These are phyloP conservation scores for Cylindrodendrum hubeiense DNA, from an alignment of 2,329 filamentous ascomycete species.

Conservation along the genomic window DNA sequence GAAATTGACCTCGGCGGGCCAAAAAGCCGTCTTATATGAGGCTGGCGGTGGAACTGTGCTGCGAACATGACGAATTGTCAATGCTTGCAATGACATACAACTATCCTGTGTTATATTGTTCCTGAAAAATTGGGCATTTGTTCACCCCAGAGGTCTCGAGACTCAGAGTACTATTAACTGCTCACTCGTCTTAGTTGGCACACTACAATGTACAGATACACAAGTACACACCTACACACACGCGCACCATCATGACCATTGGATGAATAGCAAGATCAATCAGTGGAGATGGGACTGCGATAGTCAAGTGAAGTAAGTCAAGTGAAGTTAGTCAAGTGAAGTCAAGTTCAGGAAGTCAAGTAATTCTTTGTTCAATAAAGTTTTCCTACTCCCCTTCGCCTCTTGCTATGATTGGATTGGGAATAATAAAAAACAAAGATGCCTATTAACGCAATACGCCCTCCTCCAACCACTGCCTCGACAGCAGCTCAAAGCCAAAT, in stretches of 20 bases:
- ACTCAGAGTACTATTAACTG: background rate
- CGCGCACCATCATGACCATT: too few relatives aligned
- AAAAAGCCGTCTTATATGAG: background rate
- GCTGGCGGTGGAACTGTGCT: background rate
- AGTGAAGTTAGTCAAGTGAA: too few relatives aligned
- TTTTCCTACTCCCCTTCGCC: slow-evolving; percentile 53
- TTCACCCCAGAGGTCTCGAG: background rate
- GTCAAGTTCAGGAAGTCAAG: slow-evolving; percentile 23
- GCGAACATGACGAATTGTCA: background rate
- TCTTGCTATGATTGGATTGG: slow-evolving; percentile 48
- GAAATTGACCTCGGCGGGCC: too few relatives aligned
- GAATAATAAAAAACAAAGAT: slow-evolving; percentile 44
- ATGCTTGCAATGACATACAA: background rate
- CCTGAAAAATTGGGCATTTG: background rate
- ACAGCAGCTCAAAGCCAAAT: slow-evolving; percentile 15
- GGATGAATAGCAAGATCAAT: background rate
- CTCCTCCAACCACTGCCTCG: slow-evolving; percentile 16
- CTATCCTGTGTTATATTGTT: background rate
- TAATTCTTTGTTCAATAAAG: slow-evolving; percentile 43
- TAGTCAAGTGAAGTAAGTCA: slow-evolving; percentile 1
- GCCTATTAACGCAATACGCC: slow-evolving; percentile 35
- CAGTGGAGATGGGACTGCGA: background rate
- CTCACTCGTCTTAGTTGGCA: background rate
- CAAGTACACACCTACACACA: too few relatives aligned
- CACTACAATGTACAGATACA: background rate